Base-by-base conservation (phyloP, 495 filamentous ascomycete genomes). In the Podospora pseudocomata region DNA sequence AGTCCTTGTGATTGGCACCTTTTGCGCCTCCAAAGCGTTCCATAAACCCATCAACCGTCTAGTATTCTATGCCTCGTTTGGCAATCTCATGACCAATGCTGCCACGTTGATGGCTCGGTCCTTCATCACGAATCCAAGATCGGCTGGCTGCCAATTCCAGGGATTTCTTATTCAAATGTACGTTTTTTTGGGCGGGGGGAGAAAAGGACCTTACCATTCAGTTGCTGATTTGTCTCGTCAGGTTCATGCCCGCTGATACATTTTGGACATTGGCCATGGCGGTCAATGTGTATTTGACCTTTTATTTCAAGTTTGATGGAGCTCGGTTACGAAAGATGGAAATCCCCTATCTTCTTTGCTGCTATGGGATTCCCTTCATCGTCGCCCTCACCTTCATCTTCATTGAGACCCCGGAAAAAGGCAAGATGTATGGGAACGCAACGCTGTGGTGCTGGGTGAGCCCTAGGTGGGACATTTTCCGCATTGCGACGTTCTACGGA, bases 261-360 rank as follows among this genome's bases (percentile, higher is more conserved):
- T 81, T 89, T 58, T 93, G 90, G 91, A 89, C 89, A 2, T 82
- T 94, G 57, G 89, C 90, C 65, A 97, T 97, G 93, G 91, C 92
- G 6, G 82, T 90, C 67, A 97, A 96, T 73, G 92, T 97, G 70
- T 92, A 92, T 75, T 80, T 96, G 27, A 94, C 92, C 27, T 93
- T 97, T 68, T 95, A 94, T 77, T 84, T 85, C 68, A 88, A 89
- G 68, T 94, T 90, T 73, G 86, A 89, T 60, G 87, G 89, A 0
- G 76, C 83, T 2, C 83, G 86, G 59, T 82, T 97, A 20, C 86
- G 88, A 2, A 81, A 72, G 27, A 82, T 94, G 68, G 93, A 97
- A 74, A 85, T 88, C 67, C 88, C 85, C 70, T 96, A 97, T 67
- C 71, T 92, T 2, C 15, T 89, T 9, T 76, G 80, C 62, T 94